Base-by-base conservation (phyloP, 208 protist species). In the Acanthamoeba triangularis region DNA sequence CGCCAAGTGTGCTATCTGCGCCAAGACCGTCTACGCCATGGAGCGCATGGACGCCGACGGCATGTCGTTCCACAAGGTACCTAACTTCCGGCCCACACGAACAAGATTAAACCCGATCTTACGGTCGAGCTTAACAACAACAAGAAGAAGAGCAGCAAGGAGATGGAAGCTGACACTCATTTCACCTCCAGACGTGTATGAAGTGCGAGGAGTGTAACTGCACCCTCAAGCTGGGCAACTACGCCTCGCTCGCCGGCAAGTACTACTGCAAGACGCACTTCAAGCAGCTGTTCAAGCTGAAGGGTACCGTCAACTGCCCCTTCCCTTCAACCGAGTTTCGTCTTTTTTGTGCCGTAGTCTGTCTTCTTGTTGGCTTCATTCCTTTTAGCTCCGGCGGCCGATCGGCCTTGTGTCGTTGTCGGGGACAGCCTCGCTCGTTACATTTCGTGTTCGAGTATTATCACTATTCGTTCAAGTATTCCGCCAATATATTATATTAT, bases 171-270 rank as follows among this genome's bases (percentile, higher is more conserved):
- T 61, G 80, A 37, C n/a, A 16, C 25, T 63, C 41, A 0, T 63
- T 37, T 88, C n/a, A 33, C 13, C 7, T 13, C 7, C 49, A 18
- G 82, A 90, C 94, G 18, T 97, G 96, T 41, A 87, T 97, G 41
- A 94, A 95, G 78, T 97, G 96, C 47, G 65, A 67, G 20, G 85
- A 97, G n/a, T 97, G 96, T 49, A 97, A 97, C 69, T 88, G 95
- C 67, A 96, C 96, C 37, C 67, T 97, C 6, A 93, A 49, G 28
- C 76, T 95, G 33, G 96, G 96, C 47, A 97, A 85, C 88, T 97
- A 97, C 67, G 96, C 96, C 25, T 97, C 96, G 35, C 84, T 97
- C 74, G 84, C 90, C n/a, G 96, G 96, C 69, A 84, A 94, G 54
- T 90, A 90, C 82, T 90, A 90, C 20, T 90, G 82, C 49, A 90